Percentiles rank a stretch among this genome's conserved stretches.
Conservation (phyloP, 2,329 filamentous ascomycete species). For the Neospermospora avenae region DNA sequence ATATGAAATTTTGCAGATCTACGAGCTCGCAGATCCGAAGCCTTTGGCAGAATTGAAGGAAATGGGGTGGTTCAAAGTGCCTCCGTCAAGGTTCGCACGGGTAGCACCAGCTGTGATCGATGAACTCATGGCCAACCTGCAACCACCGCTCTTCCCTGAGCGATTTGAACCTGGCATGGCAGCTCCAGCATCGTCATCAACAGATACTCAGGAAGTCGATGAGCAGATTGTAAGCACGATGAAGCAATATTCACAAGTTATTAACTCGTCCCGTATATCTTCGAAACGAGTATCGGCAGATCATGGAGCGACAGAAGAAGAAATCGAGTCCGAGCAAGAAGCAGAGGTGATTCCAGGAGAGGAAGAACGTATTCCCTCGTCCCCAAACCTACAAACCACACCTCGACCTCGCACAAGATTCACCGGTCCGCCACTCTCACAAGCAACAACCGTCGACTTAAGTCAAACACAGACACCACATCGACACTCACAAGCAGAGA, state of each 20-base stretch:
- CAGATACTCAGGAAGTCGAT: constrained; percentile 32
- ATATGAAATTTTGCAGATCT: constrained; percentile 55
- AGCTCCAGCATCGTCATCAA: constrained; percentile 22
- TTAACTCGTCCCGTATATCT: background rate
- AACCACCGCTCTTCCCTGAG: constrained; percentile 46
- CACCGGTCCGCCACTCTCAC: constrained; percentile 21
- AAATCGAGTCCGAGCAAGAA: background rate
- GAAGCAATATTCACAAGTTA: constrained; percentile 27
- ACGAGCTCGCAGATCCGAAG: constrained; percentile 59
- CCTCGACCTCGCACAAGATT: background rate
- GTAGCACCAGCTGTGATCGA: constrained; percentile 56
- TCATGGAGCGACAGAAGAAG: background rate
- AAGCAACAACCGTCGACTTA: constrained; percentile 35
- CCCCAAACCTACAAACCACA: constrained; percentile 1
- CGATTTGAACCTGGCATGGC: background rate
- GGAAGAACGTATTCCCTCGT: background rate
- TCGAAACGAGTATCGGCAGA: background rate
- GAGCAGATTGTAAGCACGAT: constrained; percentile 31
- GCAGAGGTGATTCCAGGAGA: background rate
- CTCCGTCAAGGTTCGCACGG: constrained; percentile 51
- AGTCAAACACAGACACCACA: constrained; percentile 25
- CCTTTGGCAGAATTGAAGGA: constrained; percentile 48
- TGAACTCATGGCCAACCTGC: constrained; percentile 55
- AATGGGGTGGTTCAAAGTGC: constrained; percentile 51
- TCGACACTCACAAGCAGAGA: constrained; percentile 16